Evolutionary conservation across 148 eudicot genomes (phyloP).

Genomic region (Rhododendron williamsianum): DNA sequence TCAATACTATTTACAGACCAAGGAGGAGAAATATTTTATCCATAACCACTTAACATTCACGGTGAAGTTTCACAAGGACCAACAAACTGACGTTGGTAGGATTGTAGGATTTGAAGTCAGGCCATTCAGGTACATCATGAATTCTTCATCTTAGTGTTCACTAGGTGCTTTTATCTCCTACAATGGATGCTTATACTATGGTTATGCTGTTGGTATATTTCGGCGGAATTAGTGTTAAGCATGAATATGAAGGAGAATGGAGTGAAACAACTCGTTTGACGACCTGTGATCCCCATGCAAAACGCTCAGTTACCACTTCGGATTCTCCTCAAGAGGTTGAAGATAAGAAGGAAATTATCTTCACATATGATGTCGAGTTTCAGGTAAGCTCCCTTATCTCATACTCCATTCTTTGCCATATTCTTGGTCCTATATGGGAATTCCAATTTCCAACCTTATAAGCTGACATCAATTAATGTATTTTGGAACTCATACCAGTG

Average conservation of each 20-base stretch:
- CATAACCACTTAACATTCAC: conserved; percentile 21
- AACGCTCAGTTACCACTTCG: conserved; percentile 31
- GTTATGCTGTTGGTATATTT: not conserved
- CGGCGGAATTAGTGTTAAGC: conserved; percentile 34
- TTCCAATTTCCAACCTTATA: not conserved
- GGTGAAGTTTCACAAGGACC: conserved; percentile 25
- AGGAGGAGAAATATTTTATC: conserved; percentile 21
- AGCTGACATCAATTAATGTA: not conserved
- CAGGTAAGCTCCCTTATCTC: conserved; percentile 22
- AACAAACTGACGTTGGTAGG: conserved; percentile 14
- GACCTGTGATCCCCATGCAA: conserved; percentile 50
- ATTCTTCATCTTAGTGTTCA: not conserved
- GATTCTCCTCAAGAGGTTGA: conserved; percentile 50
- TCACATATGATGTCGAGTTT: conserved; percentile 50
- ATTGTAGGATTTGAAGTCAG: conserved; percentile 26
- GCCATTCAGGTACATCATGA: conserved; percentile 18
- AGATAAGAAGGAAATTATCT: conserved; percentile 40
- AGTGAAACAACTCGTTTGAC: conserved; percentile 29
- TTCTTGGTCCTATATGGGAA: not conserved
- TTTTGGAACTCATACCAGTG: not conserved
- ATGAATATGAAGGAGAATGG: conserved; percentile 43
- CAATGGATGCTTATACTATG: not conserved
- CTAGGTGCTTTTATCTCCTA: not conserved
- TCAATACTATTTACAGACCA: conserved; percentile 7
- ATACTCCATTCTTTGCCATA: not conserved